phyloP scores from a whole-genome alignment of 1,284 basidiomycete species.

The Rhodotorula glutinis region DNA sequence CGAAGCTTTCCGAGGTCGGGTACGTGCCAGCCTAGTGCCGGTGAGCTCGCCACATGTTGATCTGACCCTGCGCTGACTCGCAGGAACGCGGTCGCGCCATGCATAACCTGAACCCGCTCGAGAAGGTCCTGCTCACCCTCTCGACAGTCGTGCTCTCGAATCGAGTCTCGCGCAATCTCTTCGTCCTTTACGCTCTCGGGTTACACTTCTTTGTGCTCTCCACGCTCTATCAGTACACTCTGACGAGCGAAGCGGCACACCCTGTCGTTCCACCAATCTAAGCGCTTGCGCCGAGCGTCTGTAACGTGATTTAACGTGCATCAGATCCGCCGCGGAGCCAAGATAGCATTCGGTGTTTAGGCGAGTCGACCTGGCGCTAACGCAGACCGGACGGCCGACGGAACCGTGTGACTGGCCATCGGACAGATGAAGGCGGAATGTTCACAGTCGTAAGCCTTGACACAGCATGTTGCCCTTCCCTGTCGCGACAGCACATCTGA shows the following conservation, averaged over 20 bases:
- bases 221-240: constrained; percentile 57
- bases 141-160: constrained; percentile 84
- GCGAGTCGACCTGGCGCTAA: no score
- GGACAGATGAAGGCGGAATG: no score
- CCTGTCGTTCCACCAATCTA: constrained; percentile 12
- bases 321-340: no score
- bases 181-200: constrained; percentile 73
- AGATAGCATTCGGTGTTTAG: no score
- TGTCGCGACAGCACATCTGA: no score
- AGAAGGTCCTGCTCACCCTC: constrained; percentile 78
- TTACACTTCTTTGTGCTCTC: constrained; percentile 76
- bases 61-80: neutral
- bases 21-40: constrained; percentile 53
- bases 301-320: no score
- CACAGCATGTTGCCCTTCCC: no score
- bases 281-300: neutral
- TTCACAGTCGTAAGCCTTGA: no score
- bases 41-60: neutral
- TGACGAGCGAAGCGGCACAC: constrained; percentile 10
- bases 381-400: no score
- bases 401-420: no score
- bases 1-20: constrained; percentile 89
- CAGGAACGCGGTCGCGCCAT: constrained; percentile 91
- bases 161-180: constrained; percentile 62
- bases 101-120: constrained; percentile 84